phyloP scores from a whole-genome alignment of 768 basidiomycete species.

The Podaxis rugospora region DNA sequence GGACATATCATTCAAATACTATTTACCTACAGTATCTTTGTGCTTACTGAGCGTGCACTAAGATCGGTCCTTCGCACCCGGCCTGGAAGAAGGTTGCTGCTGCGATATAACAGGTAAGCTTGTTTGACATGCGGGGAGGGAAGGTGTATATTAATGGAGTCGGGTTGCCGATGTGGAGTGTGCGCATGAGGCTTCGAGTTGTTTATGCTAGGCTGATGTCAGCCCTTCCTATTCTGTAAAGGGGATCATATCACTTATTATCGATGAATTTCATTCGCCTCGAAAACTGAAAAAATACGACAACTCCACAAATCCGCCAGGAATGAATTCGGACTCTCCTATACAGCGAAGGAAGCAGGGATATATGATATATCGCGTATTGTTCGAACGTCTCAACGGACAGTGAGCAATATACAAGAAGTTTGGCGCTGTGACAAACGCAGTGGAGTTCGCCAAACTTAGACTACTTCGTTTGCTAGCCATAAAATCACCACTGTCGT shows the following conservation, averaged over 20 bases:
- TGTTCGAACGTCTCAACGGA: no score
- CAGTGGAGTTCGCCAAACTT: no score
- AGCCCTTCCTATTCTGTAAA: neutral
- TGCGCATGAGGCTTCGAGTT: neutral
- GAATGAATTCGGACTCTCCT: neutral
- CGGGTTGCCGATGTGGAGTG: neutral
- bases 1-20: no score
- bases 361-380: no score
- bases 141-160: neutral
- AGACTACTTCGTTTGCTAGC: no score
- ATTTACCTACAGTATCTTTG: no score
- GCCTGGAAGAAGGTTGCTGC: neutral
- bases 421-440: no score
- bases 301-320: neutral
- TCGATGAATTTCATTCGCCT: neutral
- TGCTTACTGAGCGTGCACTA: no score
- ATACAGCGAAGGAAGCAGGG: neutral
- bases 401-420: no score
- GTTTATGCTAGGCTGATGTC: neutral
- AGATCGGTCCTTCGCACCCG: no score
- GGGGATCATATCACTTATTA: neutral
- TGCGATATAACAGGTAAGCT: neutral
- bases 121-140: neutral
- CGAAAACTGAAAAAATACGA: neutral
- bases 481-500: no score